Percentiles rank a stretch among this genome's conserved stretches.
Evolutionary conservation across 2,329 filamentous ascomycete genomes (phyloP).

Genomic region (Dryadomyces quercivorus): DNA sequence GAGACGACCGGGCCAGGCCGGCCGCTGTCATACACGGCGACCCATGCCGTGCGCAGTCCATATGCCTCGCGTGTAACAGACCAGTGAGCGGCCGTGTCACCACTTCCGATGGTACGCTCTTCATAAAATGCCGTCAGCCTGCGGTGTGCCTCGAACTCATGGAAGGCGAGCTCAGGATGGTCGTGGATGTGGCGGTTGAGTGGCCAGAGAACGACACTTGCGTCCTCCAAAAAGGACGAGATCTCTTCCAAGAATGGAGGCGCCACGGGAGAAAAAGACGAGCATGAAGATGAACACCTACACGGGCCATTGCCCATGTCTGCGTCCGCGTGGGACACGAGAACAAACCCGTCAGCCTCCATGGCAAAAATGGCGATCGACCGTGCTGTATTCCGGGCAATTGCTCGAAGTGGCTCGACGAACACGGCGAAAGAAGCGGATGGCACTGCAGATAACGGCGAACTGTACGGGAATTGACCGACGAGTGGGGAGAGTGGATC

Average conservation of each 20-base stretch:
- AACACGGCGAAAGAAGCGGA: too few relatives aligned
- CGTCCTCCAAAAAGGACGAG: constrained; percentile 23
- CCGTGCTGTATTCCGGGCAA: neutral
- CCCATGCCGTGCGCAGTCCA: constrained; percentile 38
- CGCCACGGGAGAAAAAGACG: neutral
- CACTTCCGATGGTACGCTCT: constrained; percentile 13
- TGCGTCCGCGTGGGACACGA: constrained; percentile 3
- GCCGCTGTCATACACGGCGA: constrained; percentile 34
- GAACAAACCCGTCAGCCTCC: constrained; percentile 2
- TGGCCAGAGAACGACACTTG: constrained; percentile 26
- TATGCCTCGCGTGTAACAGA: constrained; percentile 38
- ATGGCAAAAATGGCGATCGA: neutral
- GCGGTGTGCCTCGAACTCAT: constrained; percentile 36
- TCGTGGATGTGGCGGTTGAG: constrained; percentile 39
- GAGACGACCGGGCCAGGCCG: constrained; percentile 32
- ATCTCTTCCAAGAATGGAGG: constrained; percentile 21
- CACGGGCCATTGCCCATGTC: neutral
- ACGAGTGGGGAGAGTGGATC: too few relatives aligned
- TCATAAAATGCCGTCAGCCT: constrained; percentile 34
- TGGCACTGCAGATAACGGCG: too few relatives aligned
- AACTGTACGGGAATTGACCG: too few relatives aligned
- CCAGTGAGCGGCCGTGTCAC: constrained; percentile 23
- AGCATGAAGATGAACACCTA: neutral
- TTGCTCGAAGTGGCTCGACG: too few relatives aligned
- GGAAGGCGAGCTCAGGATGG: constrained; percentile 34